A percentile compares a stretch with the other conserved stretches of the same genome.
Evolutionary conservation across 2,329 filamentous ascomycete species (phyloP).

Genomic region (Colletotrichum neosansevieriae): DNA sequence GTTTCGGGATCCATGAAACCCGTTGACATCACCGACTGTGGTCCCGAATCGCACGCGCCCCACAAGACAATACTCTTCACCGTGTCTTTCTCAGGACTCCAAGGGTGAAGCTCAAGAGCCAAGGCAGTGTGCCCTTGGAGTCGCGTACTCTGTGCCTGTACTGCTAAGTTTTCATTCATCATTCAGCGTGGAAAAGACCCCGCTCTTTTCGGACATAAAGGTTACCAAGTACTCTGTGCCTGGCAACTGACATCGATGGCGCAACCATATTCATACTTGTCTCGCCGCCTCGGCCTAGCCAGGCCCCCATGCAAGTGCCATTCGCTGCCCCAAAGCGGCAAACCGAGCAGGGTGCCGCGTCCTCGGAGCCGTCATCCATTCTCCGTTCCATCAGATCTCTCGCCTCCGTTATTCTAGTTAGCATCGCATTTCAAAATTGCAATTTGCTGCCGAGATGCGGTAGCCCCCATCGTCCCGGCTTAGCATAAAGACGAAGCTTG

Average conservation of each 20-base stretch:
- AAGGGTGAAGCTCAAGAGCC: conserved; percentile 11
- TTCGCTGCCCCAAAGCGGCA: conserved; percentile 32
- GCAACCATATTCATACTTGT: conserved; percentile 27
- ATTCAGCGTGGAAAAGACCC: too few relatives aligned
- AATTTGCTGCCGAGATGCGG: not conserved
- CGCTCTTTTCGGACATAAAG: too few relatives aligned
- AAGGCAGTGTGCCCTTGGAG: conserved; percentile 23
- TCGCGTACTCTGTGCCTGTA: conserved; percentile 23
- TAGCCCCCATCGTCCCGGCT: not conserved
- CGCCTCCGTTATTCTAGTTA: not conserved
- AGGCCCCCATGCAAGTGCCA: conserved; percentile 30
- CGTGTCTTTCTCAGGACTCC: not conserved
- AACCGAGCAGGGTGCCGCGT: conserved; percentile 34
- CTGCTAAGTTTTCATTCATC: too few relatives aligned
- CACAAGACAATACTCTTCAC: conserved; percentile 13
- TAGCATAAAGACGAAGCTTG: too few relatives aligned
- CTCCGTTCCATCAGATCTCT: conserved; percentile 14
- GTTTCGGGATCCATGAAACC: conserved; percentile 28
- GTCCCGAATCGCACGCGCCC: conserved; percentile 26
- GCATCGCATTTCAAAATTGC: not conserved
- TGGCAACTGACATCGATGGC: conserved; percentile 33
- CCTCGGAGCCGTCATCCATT: conserved; percentile 36
- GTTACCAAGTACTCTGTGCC: conserved; percentile 24
- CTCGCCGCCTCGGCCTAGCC: conserved; percentile 7
- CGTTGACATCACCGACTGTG: conserved; percentile 34